phyloP scores from a whole-genome alignment of 495 filamentous ascomycete genomes.

The Aspergillus leporis region DNA sequence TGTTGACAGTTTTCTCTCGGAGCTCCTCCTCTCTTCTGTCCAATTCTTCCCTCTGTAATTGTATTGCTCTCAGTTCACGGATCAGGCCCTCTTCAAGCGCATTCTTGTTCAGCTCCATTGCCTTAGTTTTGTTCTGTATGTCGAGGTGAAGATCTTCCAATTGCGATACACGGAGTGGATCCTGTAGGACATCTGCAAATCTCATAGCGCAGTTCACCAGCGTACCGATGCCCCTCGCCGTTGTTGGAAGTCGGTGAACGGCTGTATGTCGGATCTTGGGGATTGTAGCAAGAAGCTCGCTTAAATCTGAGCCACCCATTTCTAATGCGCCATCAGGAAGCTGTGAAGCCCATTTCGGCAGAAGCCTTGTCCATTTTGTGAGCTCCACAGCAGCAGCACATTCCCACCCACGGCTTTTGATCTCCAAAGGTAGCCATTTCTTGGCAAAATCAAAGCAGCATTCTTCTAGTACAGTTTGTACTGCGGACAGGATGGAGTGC shows the following conservation, averaged over 20 bases:
- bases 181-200: conserved; percentile 29
- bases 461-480: conserved; percentile 42
- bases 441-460: conserved; percentile 40
- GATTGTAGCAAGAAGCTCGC: conserved; percentile 26
- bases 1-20: conserved; percentile 23
- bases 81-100: conserved; percentile 32
- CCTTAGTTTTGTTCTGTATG: conserved; percentile 33
- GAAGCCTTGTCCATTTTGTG: conserved; percentile 32
- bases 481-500: conserved; percentile 36
- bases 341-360: conserved; percentile 25
- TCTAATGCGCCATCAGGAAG: conserved; percentile 22
- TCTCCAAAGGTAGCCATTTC: conserved; percentile 32
- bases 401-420: conserved; percentile 29
- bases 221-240: conserved; percentile 26
- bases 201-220: conserved; percentile 31
- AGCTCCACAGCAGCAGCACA: conserved; percentile 41
- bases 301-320: conserved; percentile 17
- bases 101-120: conserved; percentile 44
- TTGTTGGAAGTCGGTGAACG: conserved; percentile 35
- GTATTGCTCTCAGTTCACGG: conserved; percentile 29
- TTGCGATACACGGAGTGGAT: conserved; percentile 30
- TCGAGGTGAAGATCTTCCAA: conserved; percentile 37
- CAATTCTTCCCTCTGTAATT: conserved; percentile 30
- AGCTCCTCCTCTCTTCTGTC: conserved; percentile 31
- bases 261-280: conserved; percentile 34